phyloP scores from a whole-genome alignment of 768 basidiomycete species.

The Coprinellus aureogranulatus region DNA sequence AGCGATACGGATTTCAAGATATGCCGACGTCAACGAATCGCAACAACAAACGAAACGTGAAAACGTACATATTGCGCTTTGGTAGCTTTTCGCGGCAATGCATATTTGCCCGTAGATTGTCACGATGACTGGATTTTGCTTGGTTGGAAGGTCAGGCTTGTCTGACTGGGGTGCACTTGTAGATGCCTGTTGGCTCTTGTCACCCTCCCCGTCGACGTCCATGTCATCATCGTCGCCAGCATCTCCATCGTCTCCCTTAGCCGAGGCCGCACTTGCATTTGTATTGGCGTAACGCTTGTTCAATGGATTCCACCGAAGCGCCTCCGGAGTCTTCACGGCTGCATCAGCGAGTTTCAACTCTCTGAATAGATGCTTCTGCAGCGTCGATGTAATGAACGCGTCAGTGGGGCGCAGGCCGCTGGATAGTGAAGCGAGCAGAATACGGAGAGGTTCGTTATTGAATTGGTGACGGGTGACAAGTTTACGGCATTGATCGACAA shows the following conservation, averaged over 20 bases:
- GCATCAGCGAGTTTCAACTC: conserved; percentile 72
- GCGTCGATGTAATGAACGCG: conserved; percentile 69
- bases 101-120: conserved; percentile 82
- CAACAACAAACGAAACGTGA: conserved; percentile 45
- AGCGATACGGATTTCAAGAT: background rate
- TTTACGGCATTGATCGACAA: conserved; percentile 76
- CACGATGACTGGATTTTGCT: conserved; percentile 67
- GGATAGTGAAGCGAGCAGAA: conserved; percentile 71
- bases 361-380: conserved; percentile 78
- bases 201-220: conserved; percentile 12
- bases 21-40: conserved; percentile 12
- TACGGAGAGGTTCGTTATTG: conserved; percentile 80
- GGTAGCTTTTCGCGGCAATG: conserved; percentile 82
- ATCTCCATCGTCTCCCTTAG: conserved; percentile 29
- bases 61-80: conserved; percentile 83
- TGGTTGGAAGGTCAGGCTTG: conserved; percentile 52
- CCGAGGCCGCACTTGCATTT: conserved; percentile 30
- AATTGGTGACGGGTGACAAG: conserved; percentile 76
- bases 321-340: conserved; percentile 60
- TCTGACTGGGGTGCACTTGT: background rate
- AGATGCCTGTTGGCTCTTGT: conserved; percentile 6
- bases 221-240: conserved; percentile 25
- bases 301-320: conserved; percentile 58
- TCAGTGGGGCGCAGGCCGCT: conserved; percentile 71
- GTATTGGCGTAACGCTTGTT: conserved; percentile 57